These are phyloP conservation scores for Triticum urartu DNA, from an alignment of 176 grass and related monocot genomes.

Conservation along the genomic window DNA sequence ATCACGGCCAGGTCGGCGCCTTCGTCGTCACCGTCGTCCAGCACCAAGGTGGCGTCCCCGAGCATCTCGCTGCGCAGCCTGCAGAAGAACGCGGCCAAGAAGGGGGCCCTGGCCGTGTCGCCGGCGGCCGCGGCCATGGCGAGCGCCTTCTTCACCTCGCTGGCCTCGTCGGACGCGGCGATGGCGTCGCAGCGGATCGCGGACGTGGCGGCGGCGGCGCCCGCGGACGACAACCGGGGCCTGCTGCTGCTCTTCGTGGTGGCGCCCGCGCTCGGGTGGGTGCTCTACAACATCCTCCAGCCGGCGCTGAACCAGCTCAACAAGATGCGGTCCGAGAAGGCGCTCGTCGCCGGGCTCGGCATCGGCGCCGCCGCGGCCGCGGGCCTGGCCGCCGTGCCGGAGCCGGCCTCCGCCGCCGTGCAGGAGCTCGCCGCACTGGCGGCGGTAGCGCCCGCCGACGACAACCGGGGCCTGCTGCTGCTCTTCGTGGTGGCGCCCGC, in stretches of 20 bases:
- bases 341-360: slow-evolving; percentile 44
- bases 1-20: slow-evolving; percentile 1
- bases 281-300: slow-evolving; percentile 87
- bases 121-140: slow-evolving; percentile 50
- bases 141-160: slow-evolving; percentile 54
- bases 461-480: slow-evolving; percentile 68
- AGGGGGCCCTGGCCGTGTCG: neutral
- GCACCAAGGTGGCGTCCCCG: neutral
- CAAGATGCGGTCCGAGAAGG: slow-evolving; percentile 54
- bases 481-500: slow-evolving; percentile 64
- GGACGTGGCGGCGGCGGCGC: slow-evolving; percentile 33
- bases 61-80: slow-evolving; percentile 49
- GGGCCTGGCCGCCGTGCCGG: slow-evolving; percentile 28
- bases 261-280: slow-evolving; percentile 63
- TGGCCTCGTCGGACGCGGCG: slow-evolving; percentile 48
- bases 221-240: slow-evolving; percentile 48
- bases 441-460: neutral
- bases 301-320: slow-evolving; percentile 81
- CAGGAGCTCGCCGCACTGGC: slow-evolving; percentile 29
- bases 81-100: slow-evolving; percentile 27
- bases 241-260: slow-evolving; percentile 63
- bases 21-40: neutral
- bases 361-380: slow-evolving; percentile 46
- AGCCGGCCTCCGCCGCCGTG: slow-evolving; percentile 36
- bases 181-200: slow-evolving; percentile 55